Base-by-base conservation (phyloP, 2,329 filamentous ascomycete genomes). In the Beauveria varroae region DNA sequence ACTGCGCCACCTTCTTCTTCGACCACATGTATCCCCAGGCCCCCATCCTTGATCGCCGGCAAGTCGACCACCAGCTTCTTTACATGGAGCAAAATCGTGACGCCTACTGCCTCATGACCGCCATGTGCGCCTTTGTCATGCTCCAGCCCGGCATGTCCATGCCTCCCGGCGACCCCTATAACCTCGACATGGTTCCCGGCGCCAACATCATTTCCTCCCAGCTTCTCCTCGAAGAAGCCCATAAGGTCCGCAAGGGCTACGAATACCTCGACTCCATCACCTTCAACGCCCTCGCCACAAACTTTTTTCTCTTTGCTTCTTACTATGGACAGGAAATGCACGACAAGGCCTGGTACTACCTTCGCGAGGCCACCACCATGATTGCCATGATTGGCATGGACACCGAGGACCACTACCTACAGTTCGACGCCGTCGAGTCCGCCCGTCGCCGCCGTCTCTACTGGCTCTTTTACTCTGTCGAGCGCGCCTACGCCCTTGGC, bases 301-400 rank as follows among this genome's bases (percentile, higher is more conserved):
- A 87, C 59, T 91, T 90, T 73, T 92, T 93, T 71, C 72, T 93
- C 28, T 92, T 90, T 67, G 87, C 84, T 43, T 87, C 86, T 62
- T 85, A 88, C 70, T 87, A 88, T 63, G 87, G 85, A 43, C 76
- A 90, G 52, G 88, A 91, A 64, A 79, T 86, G 70, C 88, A 92
- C 70, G 86, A 89, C 64, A 86, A 86, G 71, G 89, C 89, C 1
- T 93, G 90, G 89, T 92, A 86, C 69, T 86, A 91, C 70, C 77
- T 93, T 10, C 85, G 89, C 28, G 90, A 95, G 73, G 88, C 88
- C 6, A 87, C 86, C 1, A 92, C 89, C 6, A 78, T 93, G 72
- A 79, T 82, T 30, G 80, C 85, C 67, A 81, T 87, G 67, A 72
- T 78, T 30, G 79, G 79, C 58, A 82, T 88, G 82, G 78, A 81